Evolutionary conservation across 2,329 filamentous ascomycete species (phyloP), one percentile per base, ranked within the genome.

Genomic region (Cladophialophora psammophila): DNA sequence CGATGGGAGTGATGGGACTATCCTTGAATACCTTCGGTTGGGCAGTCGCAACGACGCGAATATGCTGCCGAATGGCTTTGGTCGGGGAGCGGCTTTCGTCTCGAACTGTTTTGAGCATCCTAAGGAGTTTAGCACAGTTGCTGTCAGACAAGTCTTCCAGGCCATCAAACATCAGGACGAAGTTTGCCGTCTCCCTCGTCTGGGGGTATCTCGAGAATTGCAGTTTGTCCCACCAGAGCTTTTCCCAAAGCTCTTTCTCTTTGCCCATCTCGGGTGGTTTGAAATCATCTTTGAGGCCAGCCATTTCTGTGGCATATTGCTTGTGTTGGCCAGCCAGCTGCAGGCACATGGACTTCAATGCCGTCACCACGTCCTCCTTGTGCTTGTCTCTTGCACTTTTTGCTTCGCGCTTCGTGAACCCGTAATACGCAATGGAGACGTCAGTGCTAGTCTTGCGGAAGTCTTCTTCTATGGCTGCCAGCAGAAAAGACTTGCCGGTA

Each of bases 151-250:
- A 40, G 36, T 40, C 36, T 40, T 40, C 36, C 4, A 40, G 36
- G 36, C 36, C 36, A 40, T 40, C 36, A 20, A n/a, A 36, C 53
- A 56, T 36, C 34, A 56, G 53, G 36, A 56, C 32, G 8, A 56
- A 56, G 20, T 56, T 36, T 15, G 34, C 53, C 53, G n/a, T 36
- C 10, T 56, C 53, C 34, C 35, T 56, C 13, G 53, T 56, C 20
- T 56, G 53, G 15, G 53, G 36, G 36, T 36, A 56, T 56, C 32
- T 56, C 32, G 53, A 56, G 7, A 56, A 56, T 35, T 56, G 53
- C 53, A 56, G 31, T 36, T 56, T 56, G 53, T 56, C 53, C 53
- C 53, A 56, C 53, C 53, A 56, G n/a, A 56, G 53, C 53, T 56
- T 56, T n/a, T 56, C 53, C 8, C 34, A 18, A 18, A 36, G 32